Conservation (phyloP, 176 grass and related monocot species). For the Eremochloa ophiuroides region DNA sequence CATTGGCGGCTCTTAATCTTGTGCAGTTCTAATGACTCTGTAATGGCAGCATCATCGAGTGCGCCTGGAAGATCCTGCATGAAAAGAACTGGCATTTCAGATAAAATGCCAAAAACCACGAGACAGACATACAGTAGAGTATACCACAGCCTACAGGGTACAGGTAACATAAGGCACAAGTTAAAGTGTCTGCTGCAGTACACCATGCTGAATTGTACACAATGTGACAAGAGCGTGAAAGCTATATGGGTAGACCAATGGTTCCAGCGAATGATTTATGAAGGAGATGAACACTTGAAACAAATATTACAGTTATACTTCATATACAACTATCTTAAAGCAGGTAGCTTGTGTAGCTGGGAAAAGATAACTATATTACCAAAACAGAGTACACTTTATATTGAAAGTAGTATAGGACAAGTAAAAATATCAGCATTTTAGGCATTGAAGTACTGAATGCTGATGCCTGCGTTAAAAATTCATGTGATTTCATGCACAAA, state of each 20-base stretch:
- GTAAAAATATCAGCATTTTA: background rate
- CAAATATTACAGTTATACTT: background rate
- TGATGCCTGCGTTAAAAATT: background rate
- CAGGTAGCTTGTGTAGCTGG: background rate
- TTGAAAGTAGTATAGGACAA: background rate
- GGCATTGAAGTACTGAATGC: background rate
- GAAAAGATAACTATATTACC: background rate
- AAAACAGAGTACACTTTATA: background rate
- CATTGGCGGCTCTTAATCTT: conserved; percentile 99
- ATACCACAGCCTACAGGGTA: background rate
- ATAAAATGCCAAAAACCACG: background rate
- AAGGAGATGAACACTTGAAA: background rate
- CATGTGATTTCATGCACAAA: background rate
- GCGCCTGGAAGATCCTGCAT: conserved; percentile 96
- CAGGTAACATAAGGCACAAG: background rate
- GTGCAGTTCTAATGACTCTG: conserved; percentile 96
- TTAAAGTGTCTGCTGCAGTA: background rate
- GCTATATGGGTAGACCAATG: background rate
- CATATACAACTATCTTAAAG: background rate
- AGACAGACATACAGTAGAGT: background rate
- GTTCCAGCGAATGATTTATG: background rate
- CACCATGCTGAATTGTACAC: background rate
- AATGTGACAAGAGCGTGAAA: background rate
- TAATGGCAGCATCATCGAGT: conserved; percentile 96
- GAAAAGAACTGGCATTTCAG: conserved; percentile 19